Conservation (phyloP, 1,284 basidiomycete species). For the Athelia psychrophila region DNA sequence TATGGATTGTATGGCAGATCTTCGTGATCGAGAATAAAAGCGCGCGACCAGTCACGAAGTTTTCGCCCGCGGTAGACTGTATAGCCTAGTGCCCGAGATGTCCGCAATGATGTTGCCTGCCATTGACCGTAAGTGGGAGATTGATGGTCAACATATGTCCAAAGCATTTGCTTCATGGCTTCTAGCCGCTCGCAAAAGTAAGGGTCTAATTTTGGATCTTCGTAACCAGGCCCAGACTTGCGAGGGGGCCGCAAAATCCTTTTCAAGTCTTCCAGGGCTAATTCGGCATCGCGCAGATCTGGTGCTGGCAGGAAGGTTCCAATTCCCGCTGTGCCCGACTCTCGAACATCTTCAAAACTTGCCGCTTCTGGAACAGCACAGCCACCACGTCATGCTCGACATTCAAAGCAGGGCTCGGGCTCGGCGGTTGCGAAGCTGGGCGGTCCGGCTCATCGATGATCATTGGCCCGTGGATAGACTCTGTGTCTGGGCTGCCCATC, state of each 20-base stretch:
- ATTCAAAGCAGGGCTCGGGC: neutral
- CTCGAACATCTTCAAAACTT: neutral
- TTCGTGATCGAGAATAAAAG: conserved; percentile 15
- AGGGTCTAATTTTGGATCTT: neutral
- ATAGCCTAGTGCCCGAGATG: neutral
- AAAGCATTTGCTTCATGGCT: neutral
- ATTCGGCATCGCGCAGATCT: neutral
- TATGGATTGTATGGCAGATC: conserved; percentile 14
- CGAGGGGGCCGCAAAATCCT: neutral
- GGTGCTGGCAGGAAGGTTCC: neutral
- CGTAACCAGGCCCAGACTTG: neutral
- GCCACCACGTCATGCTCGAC: neutral
- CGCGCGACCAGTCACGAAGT: conserved; percentile 13
- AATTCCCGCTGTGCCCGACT: neutral
- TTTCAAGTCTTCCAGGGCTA: neutral
- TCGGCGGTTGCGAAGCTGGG: neutral
- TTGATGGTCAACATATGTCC: neutral
- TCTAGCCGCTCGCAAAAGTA: neutral
- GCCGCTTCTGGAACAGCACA: neutral
- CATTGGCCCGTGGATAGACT: neutral
- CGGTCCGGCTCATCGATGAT: neutral
- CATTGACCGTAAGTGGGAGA: neutral
- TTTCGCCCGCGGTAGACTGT: conserved; percentile 4
- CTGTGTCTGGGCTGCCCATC: neutral
- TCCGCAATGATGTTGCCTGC: neutral